phyloP scores from a whole-genome alignment of 1,139 yeast genomes.

The Suhomyces taliae region DNA sequence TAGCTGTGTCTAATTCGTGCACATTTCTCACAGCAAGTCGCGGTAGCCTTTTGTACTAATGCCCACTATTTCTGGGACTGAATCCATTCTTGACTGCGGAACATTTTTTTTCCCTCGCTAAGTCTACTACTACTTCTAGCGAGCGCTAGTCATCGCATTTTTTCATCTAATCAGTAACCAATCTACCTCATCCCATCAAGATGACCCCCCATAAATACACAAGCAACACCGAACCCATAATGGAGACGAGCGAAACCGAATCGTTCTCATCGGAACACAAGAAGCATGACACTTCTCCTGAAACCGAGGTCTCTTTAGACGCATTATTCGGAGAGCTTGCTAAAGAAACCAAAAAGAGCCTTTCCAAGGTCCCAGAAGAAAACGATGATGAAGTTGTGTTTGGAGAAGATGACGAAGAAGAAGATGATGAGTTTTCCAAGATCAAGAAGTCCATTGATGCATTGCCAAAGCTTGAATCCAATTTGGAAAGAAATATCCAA shows the following conservation, averaged over 20 bases:
- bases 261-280: conserved; percentile 17
- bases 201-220: conserved; percentile 9
- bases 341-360: conserved; percentile 10
- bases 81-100: too few species aligned
- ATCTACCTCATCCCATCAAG: conserved; percentile 4
- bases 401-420: conserved; percentile 9
- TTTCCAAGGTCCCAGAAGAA: conserved; percentile 1
- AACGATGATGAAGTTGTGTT: conserved; percentile 4
- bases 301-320: conserved; percentile 14
- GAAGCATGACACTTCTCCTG: conserved; percentile 3
- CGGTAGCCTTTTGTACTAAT: too few species aligned
- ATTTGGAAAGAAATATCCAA: conserved; percentile 25
- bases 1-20: too few species aligned
- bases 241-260: conserved; percentile 20
- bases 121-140: not conserved
- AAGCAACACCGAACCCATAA: conserved; percentile 11
- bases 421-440: conserved; percentile 24
- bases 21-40: too few species aligned
- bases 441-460: conserved; percentile 30
- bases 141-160: not conserved
- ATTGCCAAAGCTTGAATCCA: conserved; percentile 39
- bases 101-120: too few species aligned
- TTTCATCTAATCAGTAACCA: not conserved
- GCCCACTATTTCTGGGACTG: too few species aligned
- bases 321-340: conserved; percentile 16